Evolutionary conservation across 805 yeast genomes (phyloP).

Genomic region (Schizosaccharomyces octosporus): DNA sequence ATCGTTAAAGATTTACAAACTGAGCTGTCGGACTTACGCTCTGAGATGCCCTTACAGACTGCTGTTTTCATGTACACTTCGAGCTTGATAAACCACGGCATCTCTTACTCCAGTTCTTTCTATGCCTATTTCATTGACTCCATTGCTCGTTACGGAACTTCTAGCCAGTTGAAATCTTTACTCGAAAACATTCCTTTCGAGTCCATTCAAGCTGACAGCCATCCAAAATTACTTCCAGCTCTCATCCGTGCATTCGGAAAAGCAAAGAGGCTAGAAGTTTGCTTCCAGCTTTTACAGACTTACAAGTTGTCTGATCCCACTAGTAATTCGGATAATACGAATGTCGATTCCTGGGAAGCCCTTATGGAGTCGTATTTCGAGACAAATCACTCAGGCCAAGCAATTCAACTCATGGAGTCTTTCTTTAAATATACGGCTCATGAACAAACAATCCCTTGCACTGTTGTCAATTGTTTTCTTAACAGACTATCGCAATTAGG

Average conservation of each 20-base stretch:
- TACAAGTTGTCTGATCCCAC: neutral
- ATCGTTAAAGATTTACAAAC: neutral
- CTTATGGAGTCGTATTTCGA: neutral
- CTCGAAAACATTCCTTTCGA: neutral
- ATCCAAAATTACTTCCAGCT: neutral
- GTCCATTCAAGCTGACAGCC: neutral
- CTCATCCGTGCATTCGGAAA: neutral
- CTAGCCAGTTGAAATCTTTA: neutral
- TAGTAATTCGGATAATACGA: neutral
- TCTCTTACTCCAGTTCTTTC: neutral
- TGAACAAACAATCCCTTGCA: neutral
- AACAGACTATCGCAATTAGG: neutral
- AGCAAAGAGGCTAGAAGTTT: neutral
- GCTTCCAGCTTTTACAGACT: neutral
- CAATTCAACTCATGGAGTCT: neutral
- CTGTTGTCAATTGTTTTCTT: neutral
- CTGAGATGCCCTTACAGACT: neutral
- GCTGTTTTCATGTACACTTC: neutral
- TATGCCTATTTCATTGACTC: neutral
- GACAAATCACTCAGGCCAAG: neutral
- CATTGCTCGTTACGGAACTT: neutral
- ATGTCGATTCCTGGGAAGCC: neutral
- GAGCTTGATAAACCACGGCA: neutral
- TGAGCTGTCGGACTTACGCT: neutral
- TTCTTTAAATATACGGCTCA: neutral